Evolutionary conservation across 768 basidiomycete species (phyloP).

Genomic region (Cytidiella melzeri): DNA sequence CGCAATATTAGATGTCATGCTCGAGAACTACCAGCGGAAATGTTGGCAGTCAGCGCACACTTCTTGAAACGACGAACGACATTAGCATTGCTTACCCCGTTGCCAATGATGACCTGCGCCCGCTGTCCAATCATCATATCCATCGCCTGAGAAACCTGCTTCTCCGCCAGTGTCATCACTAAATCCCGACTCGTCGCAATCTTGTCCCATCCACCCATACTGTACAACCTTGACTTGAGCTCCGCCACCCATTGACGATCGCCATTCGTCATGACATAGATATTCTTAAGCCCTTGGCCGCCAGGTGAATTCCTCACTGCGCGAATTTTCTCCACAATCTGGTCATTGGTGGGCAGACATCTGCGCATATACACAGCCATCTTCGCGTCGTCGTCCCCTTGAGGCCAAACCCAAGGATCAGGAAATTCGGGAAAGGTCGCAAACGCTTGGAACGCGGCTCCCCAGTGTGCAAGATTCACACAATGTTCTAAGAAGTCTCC

Average conservation of each 20-base stretch:
- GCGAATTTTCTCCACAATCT: slow-evolving; percentile 34
- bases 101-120: slow-evolving; percentile 45
- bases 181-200: slow-evolving; percentile 38
- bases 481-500: slow-evolving; percentile 44
- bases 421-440: slow-evolving; percentile 36
- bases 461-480: slow-evolving; percentile 27
- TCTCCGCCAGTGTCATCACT: slow-evolving; percentile 34
- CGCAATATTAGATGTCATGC: too few species aligned
- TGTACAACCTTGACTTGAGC: slow-evolving; percentile 29
- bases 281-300: slow-evolving; percentile 23
- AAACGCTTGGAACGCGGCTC: slow-evolving; percentile 35
- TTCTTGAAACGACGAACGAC: neutral
- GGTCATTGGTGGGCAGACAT: slow-evolving; percentile 36
- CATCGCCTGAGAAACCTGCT: slow-evolving; percentile 37
- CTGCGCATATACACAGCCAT: slow-evolving; percentile 27
- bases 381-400: slow-evolving; percentile 18
- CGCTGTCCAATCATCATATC: slow-evolving; percentile 45
- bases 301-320: slow-evolving; percentile 24
- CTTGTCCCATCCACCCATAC: slow-evolving; percentile 30
- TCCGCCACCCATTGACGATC: slow-evolving; percentile 32
- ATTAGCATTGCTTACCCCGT: slow-evolving; percentile 34
- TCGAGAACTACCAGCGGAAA: too few species aligned
- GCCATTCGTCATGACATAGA: slow-evolving; percentile 47
- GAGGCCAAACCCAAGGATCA: slow-evolving; percentile 30
- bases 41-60: neutral